Conservation (phyloP, 202 grass and related monocot species). For the Schoenoplectus tabernaemontani region DNA sequence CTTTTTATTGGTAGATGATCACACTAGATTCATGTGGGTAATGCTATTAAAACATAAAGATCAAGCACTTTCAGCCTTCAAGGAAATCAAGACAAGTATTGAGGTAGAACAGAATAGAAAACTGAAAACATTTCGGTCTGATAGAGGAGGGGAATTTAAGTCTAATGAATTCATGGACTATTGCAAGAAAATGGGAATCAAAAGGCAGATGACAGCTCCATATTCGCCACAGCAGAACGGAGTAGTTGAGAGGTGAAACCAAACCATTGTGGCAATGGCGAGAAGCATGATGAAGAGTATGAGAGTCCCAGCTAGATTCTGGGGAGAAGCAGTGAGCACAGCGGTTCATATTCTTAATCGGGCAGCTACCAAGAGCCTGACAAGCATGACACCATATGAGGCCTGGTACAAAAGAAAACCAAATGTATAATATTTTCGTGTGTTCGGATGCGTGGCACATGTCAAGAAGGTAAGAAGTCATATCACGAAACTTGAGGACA, state of each 20-base stretch:
- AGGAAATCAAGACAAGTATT: not conserved
- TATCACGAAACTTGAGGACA: not conserved
- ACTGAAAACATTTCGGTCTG: not conserved
- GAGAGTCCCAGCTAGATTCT: not conserved
- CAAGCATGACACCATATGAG: not conserved
- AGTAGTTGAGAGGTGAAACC: not conserved
- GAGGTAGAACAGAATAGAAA: not conserved
- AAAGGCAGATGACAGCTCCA: not conserved
- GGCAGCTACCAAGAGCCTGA: not conserved
- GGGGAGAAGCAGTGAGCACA: conserved; percentile 1
- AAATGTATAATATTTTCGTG: not conserved
- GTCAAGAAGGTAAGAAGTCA: not conserved
- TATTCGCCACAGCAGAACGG: conserved; percentile 11
- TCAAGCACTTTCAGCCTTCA: not conserved
- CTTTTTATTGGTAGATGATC: conserved; percentile 17
- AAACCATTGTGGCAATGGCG: conserved; percentile 4
- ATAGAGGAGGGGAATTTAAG: conserved; percentile 19
- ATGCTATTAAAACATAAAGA: not conserved
- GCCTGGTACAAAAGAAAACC: not conserved
- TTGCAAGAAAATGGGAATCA: not conserved
- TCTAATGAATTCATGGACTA: conserved; percentile 13
- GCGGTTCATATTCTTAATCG: conserved; percentile 13
- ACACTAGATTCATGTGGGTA: conserved; percentile 10
- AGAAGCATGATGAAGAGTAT: conserved; percentile 17
- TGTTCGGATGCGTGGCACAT: conserved; percentile 5